Evolutionary conservation across 257 asterid species (phyloP).

Genomic region (Osmanthus fragrans): DNA sequence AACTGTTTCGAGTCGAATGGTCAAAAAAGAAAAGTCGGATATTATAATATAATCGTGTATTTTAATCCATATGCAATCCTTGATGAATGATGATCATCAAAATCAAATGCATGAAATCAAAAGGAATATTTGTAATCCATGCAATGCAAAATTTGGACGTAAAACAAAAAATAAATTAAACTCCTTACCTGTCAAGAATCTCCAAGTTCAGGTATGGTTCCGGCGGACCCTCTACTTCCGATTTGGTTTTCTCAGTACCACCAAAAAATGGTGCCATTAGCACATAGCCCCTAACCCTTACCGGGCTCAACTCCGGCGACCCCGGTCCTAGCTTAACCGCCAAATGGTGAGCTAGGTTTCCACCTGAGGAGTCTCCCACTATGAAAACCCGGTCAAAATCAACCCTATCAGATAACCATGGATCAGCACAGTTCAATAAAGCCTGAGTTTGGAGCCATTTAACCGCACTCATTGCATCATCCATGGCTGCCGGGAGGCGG

Average conservation of each 20-base stretch:
- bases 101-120: background rate
- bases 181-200: constrained; percentile 68
- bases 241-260: constrained; percentile 64
- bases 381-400: constrained; percentile 61
- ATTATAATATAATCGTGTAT: no score
- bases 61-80: background rate
- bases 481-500: constrained; percentile 67
- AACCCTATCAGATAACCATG: constrained; percentile 40
- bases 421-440: constrained; percentile 17
- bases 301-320: constrained; percentile 57
- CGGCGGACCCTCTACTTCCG: constrained; percentile 67
- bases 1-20: no score
- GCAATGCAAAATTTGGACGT: constrained; percentile 24
- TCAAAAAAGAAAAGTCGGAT: no score
- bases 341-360: constrained; percentile 84
- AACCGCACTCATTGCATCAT: constrained; percentile 45
- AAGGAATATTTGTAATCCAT: constrained; percentile 23
- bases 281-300: constrained; percentile 71
- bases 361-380: constrained; percentile 88
- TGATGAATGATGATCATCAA: background rate
- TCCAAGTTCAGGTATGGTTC: constrained; percentile 55
- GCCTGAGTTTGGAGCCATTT: constrained; percentile 68
- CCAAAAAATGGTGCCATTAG: constrained; percentile 91
- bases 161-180: background rate
- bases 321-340: constrained; percentile 68